These are phyloP conservation scores for Ophiostoma himal-ulmi DNA, from an alignment of 2,329 filamentous ascomycete genomes.

Conservation along the genomic window DNA sequence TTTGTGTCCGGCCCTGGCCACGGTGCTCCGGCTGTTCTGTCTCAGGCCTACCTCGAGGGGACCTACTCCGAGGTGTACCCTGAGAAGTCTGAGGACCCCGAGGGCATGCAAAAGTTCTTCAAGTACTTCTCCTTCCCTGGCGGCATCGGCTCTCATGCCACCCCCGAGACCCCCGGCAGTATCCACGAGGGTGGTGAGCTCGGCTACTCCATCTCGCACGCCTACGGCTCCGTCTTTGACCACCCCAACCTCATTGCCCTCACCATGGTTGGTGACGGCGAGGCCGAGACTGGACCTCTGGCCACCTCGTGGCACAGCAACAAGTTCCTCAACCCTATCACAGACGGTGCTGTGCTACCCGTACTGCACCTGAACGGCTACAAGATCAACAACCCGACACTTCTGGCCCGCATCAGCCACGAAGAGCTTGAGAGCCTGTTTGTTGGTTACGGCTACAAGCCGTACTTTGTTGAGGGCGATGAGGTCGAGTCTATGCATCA, in stretches of 20 bases:
- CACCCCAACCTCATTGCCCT: slow-evolving; percentile 67
- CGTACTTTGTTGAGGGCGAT: slow-evolving; percentile 73
- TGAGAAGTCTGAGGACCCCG: slow-evolving; percentile 61
- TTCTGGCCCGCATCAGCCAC: slow-evolving; percentile 67
- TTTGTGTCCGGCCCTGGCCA: slow-evolving; percentile 74
- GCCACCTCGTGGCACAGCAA: slow-evolving; percentile 77
- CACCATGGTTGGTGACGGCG: slow-evolving; percentile 74
- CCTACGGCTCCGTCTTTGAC: slow-evolving; percentile 71
- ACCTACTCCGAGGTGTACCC: slow-evolving; percentile 74
- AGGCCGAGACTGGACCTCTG: slow-evolving; percentile 73
- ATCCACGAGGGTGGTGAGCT: slow-evolving; percentile 76
- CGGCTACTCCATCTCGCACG: slow-evolving; percentile 74
- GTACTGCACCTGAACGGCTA: slow-evolving; percentile 76
- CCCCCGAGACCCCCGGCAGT: slow-evolving; percentile 70
- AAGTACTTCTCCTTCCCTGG: slow-evolving; percentile 79
- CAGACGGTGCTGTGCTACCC: slow-evolving; percentile 69
- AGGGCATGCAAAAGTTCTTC: slow-evolving; percentile 70
- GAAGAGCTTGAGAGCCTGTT: slow-evolving; percentile 66
- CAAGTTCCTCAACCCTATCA: slow-evolving; percentile 75
- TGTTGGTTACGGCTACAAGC: slow-evolving; percentile 69
- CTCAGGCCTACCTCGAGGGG: slow-evolving; percentile 71
- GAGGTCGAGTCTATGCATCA: slow-evolving; percentile 72
- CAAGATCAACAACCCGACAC: slow-evolving; percentile 76
- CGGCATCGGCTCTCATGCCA: slow-evolving; percentile 71
- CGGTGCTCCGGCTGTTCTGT: slow-evolving; percentile 68